These are phyloP conservation scores for Cryptosporidium xiaoi DNA, from an alignment of 169 alveolate genomes.

Conservation along the genomic window DNA sequence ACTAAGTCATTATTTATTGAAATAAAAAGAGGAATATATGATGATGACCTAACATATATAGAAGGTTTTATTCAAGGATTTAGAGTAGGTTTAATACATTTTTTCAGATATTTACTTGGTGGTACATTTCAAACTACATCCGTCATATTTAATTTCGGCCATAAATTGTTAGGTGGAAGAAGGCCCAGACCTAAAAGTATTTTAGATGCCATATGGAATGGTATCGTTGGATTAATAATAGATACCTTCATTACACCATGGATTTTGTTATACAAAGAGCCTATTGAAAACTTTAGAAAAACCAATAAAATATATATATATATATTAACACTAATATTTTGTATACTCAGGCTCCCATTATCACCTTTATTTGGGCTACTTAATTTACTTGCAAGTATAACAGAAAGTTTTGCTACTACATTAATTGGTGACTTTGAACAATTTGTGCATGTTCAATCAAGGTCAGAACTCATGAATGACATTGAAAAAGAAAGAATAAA, in stretches of 20 bases:
- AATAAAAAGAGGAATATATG: conserved; percentile 82
- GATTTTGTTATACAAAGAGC: conserved; percentile 84
- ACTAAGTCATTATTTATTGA: conserved; percentile 81
- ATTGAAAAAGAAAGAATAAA: conserved; percentile 73
- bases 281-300: conserved; percentile 79
- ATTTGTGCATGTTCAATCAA: conserved; percentile 85
- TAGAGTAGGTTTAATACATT: conserved; percentile 87
- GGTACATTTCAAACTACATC: conserved; percentile 89
- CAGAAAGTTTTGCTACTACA: conserved; percentile 90
- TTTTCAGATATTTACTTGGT: conserved; percentile 86
- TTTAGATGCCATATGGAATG: conserved; percentile 90
- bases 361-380: conserved; percentile 88
- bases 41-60: conserved; percentile 78
- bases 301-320: conserved; percentile 74
- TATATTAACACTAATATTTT: conserved; percentile 77
- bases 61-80: conserved; percentile 90
- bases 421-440: conserved; percentile 91
- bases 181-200: conserved; percentile 89
- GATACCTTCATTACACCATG: conserved; percentile 90
- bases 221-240: conserved; percentile 85
- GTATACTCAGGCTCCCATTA: conserved; percentile 80
- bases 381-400: conserved; percentile 86
- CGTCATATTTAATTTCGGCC: conserved; percentile 86
- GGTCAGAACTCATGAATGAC: conserved; percentile 81
- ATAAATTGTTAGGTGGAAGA: conserved; percentile 89